These are phyloP conservation scores for Calonectria pauciramosa DNA, from an alignment of 2,329 filamentous ascomycete species.

Conservation along the genomic window DNA sequence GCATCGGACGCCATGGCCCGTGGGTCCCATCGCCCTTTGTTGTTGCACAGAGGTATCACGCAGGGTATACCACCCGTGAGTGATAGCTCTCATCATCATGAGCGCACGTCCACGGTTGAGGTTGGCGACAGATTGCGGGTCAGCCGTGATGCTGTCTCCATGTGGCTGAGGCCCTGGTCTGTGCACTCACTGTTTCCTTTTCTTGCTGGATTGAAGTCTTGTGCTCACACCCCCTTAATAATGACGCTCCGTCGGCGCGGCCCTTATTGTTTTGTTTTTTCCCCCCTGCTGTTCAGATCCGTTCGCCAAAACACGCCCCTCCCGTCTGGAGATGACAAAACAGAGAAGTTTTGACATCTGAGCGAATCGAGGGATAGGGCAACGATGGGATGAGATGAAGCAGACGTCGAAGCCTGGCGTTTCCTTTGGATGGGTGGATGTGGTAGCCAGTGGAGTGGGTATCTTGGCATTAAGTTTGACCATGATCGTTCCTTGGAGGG, in stretches of 20 bases:
- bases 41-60: neutral
- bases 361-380: neutral
- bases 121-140: slow-evolving; percentile 33
- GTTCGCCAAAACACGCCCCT: slow-evolving; percentile 9
- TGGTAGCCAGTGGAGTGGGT: neutral
- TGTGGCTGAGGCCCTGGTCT: slow-evolving; percentile 24
- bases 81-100: slow-evolving; percentile 1
- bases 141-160: slow-evolving; percentile 29
- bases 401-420: slow-evolving; percentile 1
- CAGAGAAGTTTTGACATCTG: neutral
- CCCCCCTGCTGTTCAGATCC: slow-evolving; percentile 5
- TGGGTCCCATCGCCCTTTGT: slow-evolving; percentile 6
- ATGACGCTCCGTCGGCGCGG: slow-evolving; percentile 5
- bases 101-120: slow-evolving; percentile 9
- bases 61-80: neutral
- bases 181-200: neutral
- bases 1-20: slow-evolving; percentile 23
- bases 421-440: slow-evolving; percentile 1
- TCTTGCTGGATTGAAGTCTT: neutral
- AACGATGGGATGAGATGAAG: neutral
- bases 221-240: slow-evolving; percentile 19
- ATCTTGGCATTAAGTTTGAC: neutral
- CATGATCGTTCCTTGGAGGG: slow-evolving; percentile 16
- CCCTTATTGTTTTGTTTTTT: slow-evolving; percentile 23
- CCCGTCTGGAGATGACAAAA: neutral